Base-by-base conservation (phyloP, 768 basidiomycete genomes). In the Paxillus involutus region DNA sequence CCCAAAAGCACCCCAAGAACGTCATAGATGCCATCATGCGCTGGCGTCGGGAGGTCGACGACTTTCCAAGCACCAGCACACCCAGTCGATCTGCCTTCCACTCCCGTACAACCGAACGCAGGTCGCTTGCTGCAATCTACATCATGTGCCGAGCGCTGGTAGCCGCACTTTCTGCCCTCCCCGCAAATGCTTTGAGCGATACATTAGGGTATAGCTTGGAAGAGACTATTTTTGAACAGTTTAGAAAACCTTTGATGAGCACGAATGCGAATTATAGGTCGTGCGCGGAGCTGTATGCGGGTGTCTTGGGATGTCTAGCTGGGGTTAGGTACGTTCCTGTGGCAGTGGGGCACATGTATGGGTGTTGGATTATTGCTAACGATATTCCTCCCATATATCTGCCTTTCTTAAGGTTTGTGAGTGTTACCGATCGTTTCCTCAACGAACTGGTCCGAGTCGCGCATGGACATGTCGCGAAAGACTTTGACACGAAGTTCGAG, bases 391-490 rank as follows among this genome's bases (percentile, higher is more conserved):
- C 33, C 17, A 48, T 24, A 45, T 33, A 44, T 44, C 19, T 24
- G 54, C 41, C 8, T 35, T 21, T 44, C 39, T 16, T 7, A 52
- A 92, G 94, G 49, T 98, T 98, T 61, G 77, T 89, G 59, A 94
- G 87, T 54, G 91, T 98, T n/a, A 93, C 91, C 4, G 94, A 97
- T 71, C 84, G 92, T 0, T 98, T 95, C 68, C 71, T 94, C 47
- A 78, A 80, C 1, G 94, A 95, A 62, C 76, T 98, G 33, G 77
- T 75, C 6, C 90, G 90, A 29, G 78, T 93, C 8, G 80, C 85
- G 14, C 77, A 80, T n/a, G 86, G 84, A 1, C 87, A 89, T 52
- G 83, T 92, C 5, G 77, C 84, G 0, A 93, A 91, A 63, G 94
- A 95, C 58, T 73, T 78, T 39, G 93, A 95, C 60, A 80, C 81